Conservation (phyloP, 208 protist species). For the Trypanosoma caninum region DNA sequence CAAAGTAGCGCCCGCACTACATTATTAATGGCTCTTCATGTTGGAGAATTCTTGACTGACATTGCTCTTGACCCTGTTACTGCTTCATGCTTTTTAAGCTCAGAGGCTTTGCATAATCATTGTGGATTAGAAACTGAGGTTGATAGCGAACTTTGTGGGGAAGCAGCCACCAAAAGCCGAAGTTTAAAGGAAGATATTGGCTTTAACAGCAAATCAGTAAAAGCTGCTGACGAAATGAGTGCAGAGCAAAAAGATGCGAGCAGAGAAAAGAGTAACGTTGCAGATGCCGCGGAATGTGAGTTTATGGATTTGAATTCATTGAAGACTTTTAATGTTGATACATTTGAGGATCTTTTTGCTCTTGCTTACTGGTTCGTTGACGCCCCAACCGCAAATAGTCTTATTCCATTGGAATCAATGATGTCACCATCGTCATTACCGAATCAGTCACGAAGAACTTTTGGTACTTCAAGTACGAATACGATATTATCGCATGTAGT, state of each 20-base stretch:
- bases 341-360: conserved; percentile 77
- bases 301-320: conserved; percentile 16
- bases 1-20: conserved; percentile 55
- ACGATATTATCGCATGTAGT: neutral
- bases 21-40: conserved; percentile 59
- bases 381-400: conserved; percentile 63
- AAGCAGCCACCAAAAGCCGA: no score
- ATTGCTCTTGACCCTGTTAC: conserved; percentile 66
- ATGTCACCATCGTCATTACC: neutral
- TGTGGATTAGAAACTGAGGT: conserved; percentile 39
- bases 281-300: neutral
- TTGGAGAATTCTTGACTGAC: conserved; percentile 73
- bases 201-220: no score
- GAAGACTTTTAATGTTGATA: conserved; percentile 52
- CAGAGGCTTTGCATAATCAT: conserved; percentile 55
- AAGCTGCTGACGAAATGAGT: no score
- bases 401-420: conserved; percentile 38
- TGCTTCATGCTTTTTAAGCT: conserved; percentile 62
- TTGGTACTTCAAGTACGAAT: conserved; percentile 9
- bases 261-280: neutral
- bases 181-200: no score
- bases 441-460: neutral
- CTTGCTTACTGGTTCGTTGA: conserved; percentile 80
- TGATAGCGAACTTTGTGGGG: no score
- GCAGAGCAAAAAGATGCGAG: no score